A percentile compares a stretch with the other conserved stretches of the same genome.
Conservation (phyloP, 2,329 filamentous ascomycete species). For the Apiospora hydei region DNA sequence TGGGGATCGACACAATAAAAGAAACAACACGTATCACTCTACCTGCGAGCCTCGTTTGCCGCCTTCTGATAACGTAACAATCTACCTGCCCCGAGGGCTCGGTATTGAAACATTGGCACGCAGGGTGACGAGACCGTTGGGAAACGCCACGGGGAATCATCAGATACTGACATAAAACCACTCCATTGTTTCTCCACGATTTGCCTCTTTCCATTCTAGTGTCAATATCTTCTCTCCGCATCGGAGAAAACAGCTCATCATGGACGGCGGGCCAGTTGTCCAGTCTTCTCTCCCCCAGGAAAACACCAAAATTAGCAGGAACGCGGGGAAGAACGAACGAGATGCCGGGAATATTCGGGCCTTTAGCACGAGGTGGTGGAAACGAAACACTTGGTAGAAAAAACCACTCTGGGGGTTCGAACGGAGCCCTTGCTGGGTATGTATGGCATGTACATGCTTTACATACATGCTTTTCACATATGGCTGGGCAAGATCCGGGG, state of each 20-base stretch:
- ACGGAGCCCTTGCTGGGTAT: not conserved
- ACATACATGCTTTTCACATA: not conserved
- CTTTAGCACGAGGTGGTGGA: conserved; percentile 25
- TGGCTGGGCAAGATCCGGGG: conserved; percentile 8
- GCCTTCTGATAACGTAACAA: not conserved
- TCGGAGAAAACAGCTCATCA: not conserved
- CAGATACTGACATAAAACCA: conserved; percentile 15
- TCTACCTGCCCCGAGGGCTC: not conserved
- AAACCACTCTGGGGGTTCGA: not conserved
- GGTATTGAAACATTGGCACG: conserved; percentile 15
- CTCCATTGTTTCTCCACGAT: not conserved
- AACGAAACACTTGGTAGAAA: conserved; percentile 27
- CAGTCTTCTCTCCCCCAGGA: not conserved
- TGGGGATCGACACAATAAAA: not conserved
- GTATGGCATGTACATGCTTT: not conserved
- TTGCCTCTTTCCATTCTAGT: not conserved
- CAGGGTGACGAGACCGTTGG: conserved; percentile 20
- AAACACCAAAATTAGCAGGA: not conserved
- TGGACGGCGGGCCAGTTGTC: not conserved
- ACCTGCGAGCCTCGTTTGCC: not conserved
- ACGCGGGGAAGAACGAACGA: conserved; percentile 1
- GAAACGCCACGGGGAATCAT: conserved; percentile 17
- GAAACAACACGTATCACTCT: not conserved
- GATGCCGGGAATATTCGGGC: conserved; percentile 24
- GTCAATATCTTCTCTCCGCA: not conserved